Evolutionary conservation across 306 rosid species (phyloP), one percentile per base, ranked within the genome.

Genomic region (Vigna reflexopilosa): DNA sequence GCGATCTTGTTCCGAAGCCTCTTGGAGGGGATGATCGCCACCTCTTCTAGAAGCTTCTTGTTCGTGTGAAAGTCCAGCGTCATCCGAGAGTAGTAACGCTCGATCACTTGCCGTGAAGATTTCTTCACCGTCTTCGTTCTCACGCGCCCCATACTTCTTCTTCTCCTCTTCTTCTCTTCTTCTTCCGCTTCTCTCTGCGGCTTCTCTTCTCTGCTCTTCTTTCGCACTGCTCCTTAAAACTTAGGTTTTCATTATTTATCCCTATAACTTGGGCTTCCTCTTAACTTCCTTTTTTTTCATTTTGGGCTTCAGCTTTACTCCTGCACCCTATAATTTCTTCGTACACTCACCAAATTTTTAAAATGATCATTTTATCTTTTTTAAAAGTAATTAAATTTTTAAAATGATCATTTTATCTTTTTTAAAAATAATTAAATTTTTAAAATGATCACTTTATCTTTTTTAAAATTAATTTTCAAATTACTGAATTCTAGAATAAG

Each of bases 71-170:
- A 89, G 7, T 89, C 93, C 3, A 86, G 68, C 0, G 89, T 89
- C 88, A 87, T 89, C 8, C 82, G 66, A 10, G 88, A 87, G 79
- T 86, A 89, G 89, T 83, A 82, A 3, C 85, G 78, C 84, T 89
- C 89, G 9, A 85, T 87, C 19, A 89, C 93, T 19, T 89, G 89
- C 0, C 89, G 83, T 0, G 95, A 88, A 6, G 90, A 90, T 6
- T 90, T 90, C 88, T 90, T 90, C 82, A 90, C 90, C 0, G 95
- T 86, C 74, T 90, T 90, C 1, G 92, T 90, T 1, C 92, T 82
- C 36, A 88, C 90, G 0, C 90, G 87, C 1, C 92, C 92, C 92
- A 90, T 90, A 63, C 42, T 36, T 1, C 8, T 36, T 6, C 8
- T 15, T 52, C 24, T 26, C 28, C 1, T 26, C 20, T 20, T 20